A percentile compares a stretch with the other conserved stretches of the same genome.
phyloP scores from a whole-genome alignment of 768 basidiomycete species.

The Mycena rebaudengoi region DNA sequence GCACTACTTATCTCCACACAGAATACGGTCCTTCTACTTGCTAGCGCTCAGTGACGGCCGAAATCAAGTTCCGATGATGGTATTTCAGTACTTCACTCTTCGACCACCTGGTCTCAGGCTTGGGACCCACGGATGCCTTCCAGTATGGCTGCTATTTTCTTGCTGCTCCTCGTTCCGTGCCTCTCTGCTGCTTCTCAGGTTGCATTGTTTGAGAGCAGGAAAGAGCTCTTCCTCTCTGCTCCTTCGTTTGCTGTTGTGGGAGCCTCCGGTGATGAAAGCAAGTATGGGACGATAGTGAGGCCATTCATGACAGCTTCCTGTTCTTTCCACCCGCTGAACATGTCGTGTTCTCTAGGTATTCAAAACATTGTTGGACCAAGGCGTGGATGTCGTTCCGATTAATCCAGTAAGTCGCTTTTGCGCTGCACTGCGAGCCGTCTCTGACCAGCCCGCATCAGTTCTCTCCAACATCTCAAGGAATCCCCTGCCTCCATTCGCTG shows the following conservation, averaged over 20 bases:
- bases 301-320: no score
- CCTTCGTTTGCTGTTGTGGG: conserved; percentile 64
- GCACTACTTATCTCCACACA: no score
- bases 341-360: conserved; percentile 47
- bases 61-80: conserved; percentile 13
- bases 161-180: neutral
- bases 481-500: conserved; percentile 50
- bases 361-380: conserved; percentile 58
- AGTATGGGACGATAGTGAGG: conserved; percentile 37
- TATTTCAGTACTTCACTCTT: neutral
- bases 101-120: neutral
- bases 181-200: neutral
- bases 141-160: neutral
- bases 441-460: conserved; percentile 2
- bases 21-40: no score
- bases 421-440: neutral
- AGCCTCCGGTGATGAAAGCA: conserved; percentile 61
- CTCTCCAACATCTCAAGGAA: conserved; percentile 50
- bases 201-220: conserved; percentile 10
- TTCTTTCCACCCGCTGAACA: neutral
- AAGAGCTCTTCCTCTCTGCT: conserved; percentile 50
- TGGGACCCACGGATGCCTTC: neutral
- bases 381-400: conserved; percentile 57
- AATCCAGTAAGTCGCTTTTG: conserved; percentile 49
- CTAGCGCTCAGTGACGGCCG: neutral